Percentiles rank a stretch among this genome's conserved stretches.
These are phyloP conservation scores for Fonsecaea pedrosoi DNA, from an alignment of 2,329 filamentous ascomycete genomes.

Conservation along the genomic window DNA sequence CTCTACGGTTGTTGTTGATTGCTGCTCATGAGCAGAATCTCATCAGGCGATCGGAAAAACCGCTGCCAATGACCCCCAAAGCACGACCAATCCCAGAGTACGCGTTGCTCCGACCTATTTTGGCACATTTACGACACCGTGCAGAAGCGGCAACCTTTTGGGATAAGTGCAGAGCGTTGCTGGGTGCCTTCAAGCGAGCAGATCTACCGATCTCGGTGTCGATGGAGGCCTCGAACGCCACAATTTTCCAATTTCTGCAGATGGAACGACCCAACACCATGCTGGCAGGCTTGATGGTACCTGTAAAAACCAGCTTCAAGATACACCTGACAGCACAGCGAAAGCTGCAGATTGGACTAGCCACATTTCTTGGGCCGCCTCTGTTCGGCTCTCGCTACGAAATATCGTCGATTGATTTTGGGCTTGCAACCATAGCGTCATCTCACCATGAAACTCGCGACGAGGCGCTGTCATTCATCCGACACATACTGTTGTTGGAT, in stretches of 20 bases:
- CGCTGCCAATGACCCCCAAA: conserved; percentile 61
- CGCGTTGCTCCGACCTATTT: conserved; percentile 65
- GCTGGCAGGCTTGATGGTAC: conserved; percentile 28
- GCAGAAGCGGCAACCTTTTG: conserved; percentile 41
- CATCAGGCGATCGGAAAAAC: conserved; percentile 68
- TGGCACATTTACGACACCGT: conserved; percentile 61
- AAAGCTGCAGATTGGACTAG: conserved; percentile 29
- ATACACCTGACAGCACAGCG: conserved; percentile 29
- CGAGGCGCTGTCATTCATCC: conserved; percentile 18
- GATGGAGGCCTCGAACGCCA: conserved; percentile 16
- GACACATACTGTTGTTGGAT: conserved; percentile 25
- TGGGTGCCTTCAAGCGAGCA: conserved; percentile 29
- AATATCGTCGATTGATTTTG: conserved; percentile 32
- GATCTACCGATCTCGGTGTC: conserved; percentile 26
- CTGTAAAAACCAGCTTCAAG: conserved; percentile 30
- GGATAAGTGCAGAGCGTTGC: conserved; percentile 45
- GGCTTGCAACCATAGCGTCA: conserved; percentile 22
- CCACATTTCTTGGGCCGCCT: conserved; percentile 36
- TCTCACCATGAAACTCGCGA: conserved; percentile 29
- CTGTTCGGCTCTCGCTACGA: conserved; percentile 37
- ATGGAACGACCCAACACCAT: conserved; percentile 19
- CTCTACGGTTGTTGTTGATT: conserved; percentile 76
- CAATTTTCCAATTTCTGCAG: conserved; percentile 16
- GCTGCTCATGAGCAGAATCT: conserved; percentile 81
- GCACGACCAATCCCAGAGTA: conserved; percentile 60